A percentile compares a stretch with the other conserved stretches of the same genome.
Evolutionary conservation across 202 grass and related monocot genomes (phyloP).

Genomic region (Dendrocalamus latiflorus): DNA sequence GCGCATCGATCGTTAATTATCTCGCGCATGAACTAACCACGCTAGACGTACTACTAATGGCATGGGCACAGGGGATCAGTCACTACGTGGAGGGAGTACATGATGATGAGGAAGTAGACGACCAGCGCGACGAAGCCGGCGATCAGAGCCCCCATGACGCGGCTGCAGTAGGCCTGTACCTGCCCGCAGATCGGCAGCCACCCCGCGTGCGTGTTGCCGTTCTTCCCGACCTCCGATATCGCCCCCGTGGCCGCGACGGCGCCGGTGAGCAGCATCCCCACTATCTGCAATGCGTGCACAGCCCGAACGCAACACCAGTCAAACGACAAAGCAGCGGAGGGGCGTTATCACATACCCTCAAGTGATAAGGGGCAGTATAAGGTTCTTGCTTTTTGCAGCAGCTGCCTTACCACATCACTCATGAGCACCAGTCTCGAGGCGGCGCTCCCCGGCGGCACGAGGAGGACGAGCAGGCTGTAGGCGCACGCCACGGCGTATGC

Average conservation of each 20-base stretch:
- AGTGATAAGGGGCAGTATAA: no score
- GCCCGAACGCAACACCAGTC: background rate
- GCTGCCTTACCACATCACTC: constrained; percentile 49
- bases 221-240: constrained; percentile 59
- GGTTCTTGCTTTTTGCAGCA: background rate
- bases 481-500: constrained; percentile 46
- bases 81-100: constrained; percentile 55
- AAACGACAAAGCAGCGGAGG: background rate
- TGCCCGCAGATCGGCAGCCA: constrained; percentile 81
- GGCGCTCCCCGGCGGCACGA: constrained; percentile 42
- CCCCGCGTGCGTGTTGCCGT: constrained; percentile 71
- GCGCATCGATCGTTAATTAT: no score
- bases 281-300: constrained; percentile 7
- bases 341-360: no score
- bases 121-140: constrained; percentile 48
- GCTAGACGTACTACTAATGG: background rate
- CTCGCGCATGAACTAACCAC: no score
- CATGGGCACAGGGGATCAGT: constrained; percentile 30
- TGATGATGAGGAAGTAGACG: constrained; percentile 44
- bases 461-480: constrained; percentile 55
- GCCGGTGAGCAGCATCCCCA: constrained; percentile 62
- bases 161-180: constrained; percentile 62
- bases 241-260: constrained; percentile 72
- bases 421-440: constrained; percentile 50
- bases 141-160: constrained; percentile 71